Percentiles rank a stretch among this genome's conserved stretches.
Conservation (phyloP, 305 asterid genomes). For the Fraxinus angustifolia region DNA sequence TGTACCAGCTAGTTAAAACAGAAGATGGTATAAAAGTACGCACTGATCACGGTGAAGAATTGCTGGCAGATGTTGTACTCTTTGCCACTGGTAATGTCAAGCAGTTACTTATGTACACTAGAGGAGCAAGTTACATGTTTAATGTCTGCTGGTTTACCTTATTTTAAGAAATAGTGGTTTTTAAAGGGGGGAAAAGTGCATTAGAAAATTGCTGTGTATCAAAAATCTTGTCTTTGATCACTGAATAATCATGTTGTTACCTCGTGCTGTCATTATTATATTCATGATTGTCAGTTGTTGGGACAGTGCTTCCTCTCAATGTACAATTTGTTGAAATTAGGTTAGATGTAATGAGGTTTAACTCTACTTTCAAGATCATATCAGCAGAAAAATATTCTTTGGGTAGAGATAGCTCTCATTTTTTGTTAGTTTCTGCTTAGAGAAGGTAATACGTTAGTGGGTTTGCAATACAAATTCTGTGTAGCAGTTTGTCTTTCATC, state of each 20-base stretch:
- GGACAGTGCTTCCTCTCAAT: neutral
- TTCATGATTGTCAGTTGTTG: neutral
- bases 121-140: neutral
- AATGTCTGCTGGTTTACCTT: neutral
- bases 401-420: neutral
- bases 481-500: neutral
- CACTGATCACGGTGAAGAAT: conserved; percentile 85
- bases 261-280: neutral
- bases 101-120: neutral
- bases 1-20: conserved; percentile 72
- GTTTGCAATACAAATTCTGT: neutral
- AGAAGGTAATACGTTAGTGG: neutral
- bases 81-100: conserved; percentile 84
- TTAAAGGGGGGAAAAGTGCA: neutral
- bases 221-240: neutral
- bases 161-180: neutral
- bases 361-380: neutral
- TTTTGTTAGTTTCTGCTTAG: neutral
- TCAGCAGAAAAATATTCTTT: neutral
- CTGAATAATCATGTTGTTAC: neutral
- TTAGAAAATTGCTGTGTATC: neutral
- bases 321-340: neutral
- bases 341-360: neutral
- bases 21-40: conserved; percentile 71
- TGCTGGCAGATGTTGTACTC: conserved; percentile 88